These are phyloP conservation scores for Euphorbia celastroides DNA, from an alignment of 441 rosid species.

Conservation along the genomic window DNA sequence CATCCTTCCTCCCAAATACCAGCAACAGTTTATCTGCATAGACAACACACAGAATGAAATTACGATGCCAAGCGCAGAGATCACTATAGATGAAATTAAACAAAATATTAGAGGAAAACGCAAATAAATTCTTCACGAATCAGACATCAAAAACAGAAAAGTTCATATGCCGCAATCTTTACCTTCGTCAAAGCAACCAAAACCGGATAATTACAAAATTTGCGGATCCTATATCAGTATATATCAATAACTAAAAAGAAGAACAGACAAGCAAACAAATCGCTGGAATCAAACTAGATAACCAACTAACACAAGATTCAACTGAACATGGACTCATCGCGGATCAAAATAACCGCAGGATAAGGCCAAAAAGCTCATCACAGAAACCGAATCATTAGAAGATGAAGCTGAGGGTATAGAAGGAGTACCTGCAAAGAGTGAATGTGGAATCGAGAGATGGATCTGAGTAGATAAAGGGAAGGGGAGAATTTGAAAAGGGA, in stretches of 20 bases:
- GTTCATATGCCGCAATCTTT: background rate
- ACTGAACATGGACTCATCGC: background rate
- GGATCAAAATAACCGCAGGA: background rate
- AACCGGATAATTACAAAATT: background rate
- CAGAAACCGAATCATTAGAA: background rate
- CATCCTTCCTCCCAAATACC: slow-evolving; percentile 36
- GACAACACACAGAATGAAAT: background rate
- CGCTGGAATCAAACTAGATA: background rate
- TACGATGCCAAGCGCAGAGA: background rate
- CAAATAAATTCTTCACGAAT: background rate
- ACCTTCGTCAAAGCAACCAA: background rate
- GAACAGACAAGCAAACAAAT: background rate
- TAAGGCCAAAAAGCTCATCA: background rate
- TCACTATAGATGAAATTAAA: background rate
- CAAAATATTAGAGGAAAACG: background rate
- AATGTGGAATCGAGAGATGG: background rate
- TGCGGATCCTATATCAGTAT: background rate
- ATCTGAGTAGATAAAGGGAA: slow-evolving; percentile 12
- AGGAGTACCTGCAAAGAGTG: background rate
- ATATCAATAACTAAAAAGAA: background rate
- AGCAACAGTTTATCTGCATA: slow-evolving; percentile 6
- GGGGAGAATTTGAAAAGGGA: slow-evolving; percentile 2
- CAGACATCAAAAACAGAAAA: background rate
- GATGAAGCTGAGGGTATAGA: background rate
- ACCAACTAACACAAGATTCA: background rate